Evolutionary conservation across 148 eudicot species (phyloP).

Genomic region (Amaranthus palmeri): DNA sequence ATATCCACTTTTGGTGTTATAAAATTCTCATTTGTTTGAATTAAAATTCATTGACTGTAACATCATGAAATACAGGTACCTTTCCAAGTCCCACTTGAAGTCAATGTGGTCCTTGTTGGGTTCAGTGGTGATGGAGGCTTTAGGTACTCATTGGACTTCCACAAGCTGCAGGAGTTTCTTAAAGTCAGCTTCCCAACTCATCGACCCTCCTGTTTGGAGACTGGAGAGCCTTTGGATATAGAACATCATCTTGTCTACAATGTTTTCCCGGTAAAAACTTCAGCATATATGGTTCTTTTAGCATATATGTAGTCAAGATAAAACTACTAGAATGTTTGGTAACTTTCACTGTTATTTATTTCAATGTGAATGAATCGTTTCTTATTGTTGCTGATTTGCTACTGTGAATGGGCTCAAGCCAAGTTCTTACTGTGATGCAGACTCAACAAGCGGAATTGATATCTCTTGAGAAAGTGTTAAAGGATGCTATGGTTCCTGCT

Average conservation of each 20-base stretch:
- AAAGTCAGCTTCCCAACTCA: constrained; percentile 76
- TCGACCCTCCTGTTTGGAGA: constrained; percentile 89
- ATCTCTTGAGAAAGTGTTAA: constrained; percentile 75
- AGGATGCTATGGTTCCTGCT: constrained; percentile 67
- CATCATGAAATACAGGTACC: constrained; percentile 63
- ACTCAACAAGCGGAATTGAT: constrained; percentile 84
- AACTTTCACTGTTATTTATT: too few relatives aligned
- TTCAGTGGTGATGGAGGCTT: constrained; percentile 92
- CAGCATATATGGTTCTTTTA: constrained; percentile 6
- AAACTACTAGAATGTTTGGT: not conserved
- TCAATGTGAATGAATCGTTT: not conserved
- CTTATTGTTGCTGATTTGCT: not conserved
- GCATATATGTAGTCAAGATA: not conserved
- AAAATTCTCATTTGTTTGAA: not conserved
- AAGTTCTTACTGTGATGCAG: constrained; percentile 36
- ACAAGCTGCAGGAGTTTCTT: constrained; percentile 73
- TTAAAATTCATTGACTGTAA: not conserved
- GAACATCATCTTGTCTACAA: constrained; percentile 94
- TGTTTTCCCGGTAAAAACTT: constrained; percentile 68
- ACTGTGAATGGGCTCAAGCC: not conserved
- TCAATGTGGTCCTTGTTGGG: constrained; percentile 86
- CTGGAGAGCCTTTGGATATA: constrained; percentile 94
- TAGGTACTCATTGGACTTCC: constrained; percentile 72
- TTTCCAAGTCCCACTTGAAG: constrained; percentile 98
- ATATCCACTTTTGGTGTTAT: not conserved